A percentile compares a stretch with the other conserved stretches of the same genome.
These are phyloP conservation scores for Wickerhamiella nectarea DNA, from an alignment of 805 yeast genomes.

Conservation along the genomic window DNA sequence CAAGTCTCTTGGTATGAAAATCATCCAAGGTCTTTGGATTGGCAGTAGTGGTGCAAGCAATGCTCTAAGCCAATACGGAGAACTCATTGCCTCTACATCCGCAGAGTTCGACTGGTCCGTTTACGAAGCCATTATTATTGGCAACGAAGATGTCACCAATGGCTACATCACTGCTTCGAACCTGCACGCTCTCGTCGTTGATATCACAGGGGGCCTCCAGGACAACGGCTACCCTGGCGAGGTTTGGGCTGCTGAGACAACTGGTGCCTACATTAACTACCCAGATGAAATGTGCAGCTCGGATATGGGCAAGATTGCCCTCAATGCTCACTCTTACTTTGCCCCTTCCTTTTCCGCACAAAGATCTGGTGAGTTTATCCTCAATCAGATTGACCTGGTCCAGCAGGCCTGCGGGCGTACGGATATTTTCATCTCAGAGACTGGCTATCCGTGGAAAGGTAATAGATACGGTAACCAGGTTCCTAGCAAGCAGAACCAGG, in stretches of 20 bases:
- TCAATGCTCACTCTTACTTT: slow-evolving; percentile 78
- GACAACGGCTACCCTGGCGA: slow-evolving; percentile 65
- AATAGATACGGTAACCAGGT: slow-evolving; percentile 54
- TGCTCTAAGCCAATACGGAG: slow-evolving; percentile 44
- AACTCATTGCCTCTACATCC: slow-evolving; percentile 38
- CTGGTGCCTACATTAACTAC: slow-evolving; percentile 49
- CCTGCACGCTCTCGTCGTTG: slow-evolving; percentile 48
- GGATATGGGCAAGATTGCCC: slow-evolving; percentile 64
- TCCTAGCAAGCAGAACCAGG: slow-evolving; percentile 60
- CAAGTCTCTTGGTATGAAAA: slow-evolving; percentile 43
- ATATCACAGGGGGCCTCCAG: slow-evolving; percentile 44
- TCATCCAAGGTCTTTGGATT: slow-evolving; percentile 86
- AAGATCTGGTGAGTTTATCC: slow-evolving; percentile 57
- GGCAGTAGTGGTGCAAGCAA: slow-evolving; percentile 49
- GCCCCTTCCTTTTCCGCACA: slow-evolving; percentile 47
- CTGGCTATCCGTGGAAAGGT: slow-evolving; percentile 81
- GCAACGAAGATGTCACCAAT: slow-evolving; percentile 72
- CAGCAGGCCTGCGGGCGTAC: slow-evolving; percentile 41
- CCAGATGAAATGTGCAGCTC: slow-evolving; percentile 50
- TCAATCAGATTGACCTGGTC: slow-evolving; percentile 46
- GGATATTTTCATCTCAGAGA: slow-evolving; percentile 56
- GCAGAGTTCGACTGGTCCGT: slow-evolving; percentile 51
- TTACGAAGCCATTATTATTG: slow-evolving; percentile 67
- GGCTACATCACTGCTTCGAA: slow-evolving; percentile 48
- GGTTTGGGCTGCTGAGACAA: slow-evolving; percentile 81